phyloP scores from a whole-genome alignment of 176 grass and related monocot genomes.

The Lolium rigidum region DNA sequence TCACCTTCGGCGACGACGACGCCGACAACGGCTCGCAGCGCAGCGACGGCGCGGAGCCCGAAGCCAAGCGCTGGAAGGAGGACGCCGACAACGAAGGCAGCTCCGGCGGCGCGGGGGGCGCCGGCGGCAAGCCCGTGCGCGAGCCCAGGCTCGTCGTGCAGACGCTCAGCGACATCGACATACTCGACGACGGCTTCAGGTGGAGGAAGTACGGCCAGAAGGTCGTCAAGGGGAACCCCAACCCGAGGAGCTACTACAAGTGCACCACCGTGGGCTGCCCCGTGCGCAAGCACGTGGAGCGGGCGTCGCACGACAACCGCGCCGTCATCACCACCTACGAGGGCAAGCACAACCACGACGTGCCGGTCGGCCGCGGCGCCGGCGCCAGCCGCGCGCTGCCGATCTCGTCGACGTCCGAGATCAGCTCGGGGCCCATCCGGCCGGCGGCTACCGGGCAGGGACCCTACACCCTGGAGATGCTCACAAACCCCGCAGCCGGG shows the following conservation, averaged over 20 bases:
- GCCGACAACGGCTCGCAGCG: slow-evolving; percentile 48
- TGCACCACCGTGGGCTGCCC: slow-evolving; percentile 72
- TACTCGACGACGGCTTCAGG: slow-evolving; percentile 73
- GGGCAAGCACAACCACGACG: slow-evolving; percentile 85
- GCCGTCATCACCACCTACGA: slow-evolving; percentile 84
- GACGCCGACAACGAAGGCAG: slow-evolving; percentile 55
- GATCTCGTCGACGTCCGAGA: not conserved
- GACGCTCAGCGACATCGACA: slow-evolving; percentile 79
- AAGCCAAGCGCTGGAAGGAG: slow-evolving; percentile 65
- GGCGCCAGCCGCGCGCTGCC: slow-evolving; percentile 25
- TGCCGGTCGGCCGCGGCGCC: slow-evolving; percentile 63
- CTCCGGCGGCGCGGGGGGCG: slow-evolving; percentile 30
- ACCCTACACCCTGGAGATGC: slow-evolving; percentile 44
- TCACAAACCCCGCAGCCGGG: slow-evolving; percentile 4
- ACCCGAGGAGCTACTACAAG: slow-evolving; percentile 88
- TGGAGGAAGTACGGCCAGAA: slow-evolving; percentile 87
- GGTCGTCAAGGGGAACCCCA: slow-evolving; percentile 77
- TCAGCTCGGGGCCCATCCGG: not conserved
- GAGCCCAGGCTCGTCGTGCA: slow-evolving; percentile 77
- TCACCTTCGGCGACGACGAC: slow-evolving; percentile 71
- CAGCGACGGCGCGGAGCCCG: slow-evolving; percentile 48
- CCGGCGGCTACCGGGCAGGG: slow-evolving; percentile 10
- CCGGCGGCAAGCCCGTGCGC: slow-evolving; percentile 51
- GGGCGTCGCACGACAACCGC: slow-evolving; percentile 60
- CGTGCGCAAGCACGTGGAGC: slow-evolving; percentile 82